Percentiles rank a stretch among this genome's conserved stretches.
Conservation (phyloP, 805 yeast species). For the Zygosaccharomyces siamensis region DNA sequence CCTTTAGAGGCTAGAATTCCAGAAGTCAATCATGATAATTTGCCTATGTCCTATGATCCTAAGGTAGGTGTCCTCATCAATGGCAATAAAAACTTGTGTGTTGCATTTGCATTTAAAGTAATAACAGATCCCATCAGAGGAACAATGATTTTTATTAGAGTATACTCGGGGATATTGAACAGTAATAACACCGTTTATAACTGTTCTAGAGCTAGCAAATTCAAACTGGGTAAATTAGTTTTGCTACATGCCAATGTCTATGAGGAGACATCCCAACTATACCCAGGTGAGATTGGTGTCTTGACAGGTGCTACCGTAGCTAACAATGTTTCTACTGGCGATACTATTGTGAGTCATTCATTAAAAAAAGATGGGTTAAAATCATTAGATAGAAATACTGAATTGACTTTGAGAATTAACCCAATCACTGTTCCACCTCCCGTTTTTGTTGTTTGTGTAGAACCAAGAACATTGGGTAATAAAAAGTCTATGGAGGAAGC, state of each 20-base stretch:
- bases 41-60: conserved; percentile 39
- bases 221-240: conserved; percentile 62
- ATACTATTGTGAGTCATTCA: conserved; percentile 69
- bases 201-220: conserved; percentile 61
- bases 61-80: conserved; percentile 48
- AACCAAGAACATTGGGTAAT: conserved; percentile 81
- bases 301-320: conserved; percentile 35
- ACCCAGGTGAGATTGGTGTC: conserved; percentile 88
- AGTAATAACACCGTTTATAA: conserved; percentile 61
- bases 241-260: conserved; percentile 88
- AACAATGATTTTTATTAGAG: conserved; percentile 76
- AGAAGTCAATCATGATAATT: conserved; percentile 28
- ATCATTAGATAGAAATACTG: conserved; percentile 37
- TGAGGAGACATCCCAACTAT: conserved; percentile 57
- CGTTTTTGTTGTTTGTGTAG: conserved; percentile 78
- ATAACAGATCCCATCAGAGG: conserved; percentile 81
- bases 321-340: conserved; percentile 80
- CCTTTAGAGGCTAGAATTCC: conserved; percentile 65
- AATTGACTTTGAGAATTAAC: conserved; percentile 45
- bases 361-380: conserved; percentile 47
- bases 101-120: conserved; percentile 89
- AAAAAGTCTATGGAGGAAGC: conserved; percentile 67
- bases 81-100: conserved; percentile 54
- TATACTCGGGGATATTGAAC: conserved; percentile 73
- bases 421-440: conserved; percentile 91